Conservation (phyloP, 306 rosid species). For the Dryas octopetala region DNA sequence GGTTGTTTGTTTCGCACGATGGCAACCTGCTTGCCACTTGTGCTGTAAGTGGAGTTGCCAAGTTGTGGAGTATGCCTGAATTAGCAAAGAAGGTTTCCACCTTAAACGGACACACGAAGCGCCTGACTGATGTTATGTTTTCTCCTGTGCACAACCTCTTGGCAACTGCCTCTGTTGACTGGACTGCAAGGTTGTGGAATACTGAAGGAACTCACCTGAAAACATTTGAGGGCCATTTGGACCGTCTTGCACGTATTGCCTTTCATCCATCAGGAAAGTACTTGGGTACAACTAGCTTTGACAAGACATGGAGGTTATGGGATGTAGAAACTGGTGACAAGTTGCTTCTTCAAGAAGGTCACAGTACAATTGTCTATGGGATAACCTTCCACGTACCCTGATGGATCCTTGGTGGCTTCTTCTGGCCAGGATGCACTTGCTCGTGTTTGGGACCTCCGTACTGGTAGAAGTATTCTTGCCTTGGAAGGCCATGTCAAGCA, state of each 20-base stretch:
- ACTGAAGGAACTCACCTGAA: slow-evolving; percentile 64
- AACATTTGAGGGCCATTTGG: slow-evolving; percentile 89
- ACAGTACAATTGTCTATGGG: slow-evolving; percentile 80
- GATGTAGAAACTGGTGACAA: too few relatives aligned
- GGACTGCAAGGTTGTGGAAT: slow-evolving; percentile 86
- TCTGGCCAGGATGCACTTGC: slow-evolving; percentile 87
- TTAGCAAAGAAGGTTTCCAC: slow-evolving; percentile 49
- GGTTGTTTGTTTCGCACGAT: slow-evolving; percentile 83
- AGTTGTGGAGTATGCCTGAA: slow-evolving; percentile 76
- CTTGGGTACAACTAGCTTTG: slow-evolving; percentile 93
- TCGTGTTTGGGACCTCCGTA: slow-evolving; percentile 97
- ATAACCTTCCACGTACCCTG: slow-evolving; percentile 78
- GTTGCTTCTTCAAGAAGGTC: too few relatives aligned
- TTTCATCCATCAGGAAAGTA: slow-evolving; percentile 96
- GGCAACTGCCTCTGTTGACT: slow-evolving; percentile 96
- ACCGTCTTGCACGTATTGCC: slow-evolving; percentile 91
- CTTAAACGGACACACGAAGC: slow-evolving; percentile 84
- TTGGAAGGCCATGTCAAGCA: slow-evolving; percentile 96
- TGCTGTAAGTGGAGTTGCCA: slow-evolving; percentile 63
- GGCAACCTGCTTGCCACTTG: slow-evolving; percentile 82
- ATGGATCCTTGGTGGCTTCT: slow-evolving; percentile 91
- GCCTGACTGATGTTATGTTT: slow-evolving; percentile 77
- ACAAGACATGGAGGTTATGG: slow-evolving; percentile 97
- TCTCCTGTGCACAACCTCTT: slow-evolving; percentile 70
- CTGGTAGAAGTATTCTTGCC: slow-evolving; percentile 88